These are phyloP conservation scores for Barnettozyma hawaiiensis DNA, from an alignment of 1,139 yeast genomes.

Conservation along the genomic window DNA sequence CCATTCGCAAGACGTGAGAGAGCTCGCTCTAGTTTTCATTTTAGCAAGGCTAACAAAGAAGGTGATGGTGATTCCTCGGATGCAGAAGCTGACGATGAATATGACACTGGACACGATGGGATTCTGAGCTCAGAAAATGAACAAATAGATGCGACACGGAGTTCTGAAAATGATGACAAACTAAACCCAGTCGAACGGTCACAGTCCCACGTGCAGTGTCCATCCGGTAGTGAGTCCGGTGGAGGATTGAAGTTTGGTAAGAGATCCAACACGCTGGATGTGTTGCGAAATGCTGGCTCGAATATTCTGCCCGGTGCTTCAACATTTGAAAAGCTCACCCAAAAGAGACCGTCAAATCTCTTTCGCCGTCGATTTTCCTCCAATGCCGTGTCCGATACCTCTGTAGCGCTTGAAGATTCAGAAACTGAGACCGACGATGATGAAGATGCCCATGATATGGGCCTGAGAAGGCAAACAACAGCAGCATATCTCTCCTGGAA, in stretches of 20 bases:
- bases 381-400: constrained; percentile 19
- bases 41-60: background rate
- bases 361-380: constrained; percentile 24
- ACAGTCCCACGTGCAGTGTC: constrained; percentile 34
- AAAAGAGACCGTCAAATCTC: constrained; percentile 23
- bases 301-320: constrained; percentile 35
- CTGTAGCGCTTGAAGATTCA: constrained; percentile 17
- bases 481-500: constrained; percentile 77
- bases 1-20: constrained; percentile 9
- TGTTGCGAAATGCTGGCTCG: constrained; percentile 25
- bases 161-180: constrained; percentile 22
- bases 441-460: constrained; percentile 15
- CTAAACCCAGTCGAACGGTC: constrained; percentile 25
- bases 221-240: constrained; percentile 36
- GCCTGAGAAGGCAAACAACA: constrained; percentile 36
- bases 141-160: constrained; percentile 22
- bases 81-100: constrained; percentile 10
- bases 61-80: constrained; percentile 4
- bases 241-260: constrained; percentile 34
- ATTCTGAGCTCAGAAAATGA: background rate
- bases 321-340: constrained; percentile 39
- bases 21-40: constrained; percentile 12
- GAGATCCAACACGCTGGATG: constrained; percentile 46
- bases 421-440: constrained; percentile 26
- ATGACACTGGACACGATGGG: constrained; percentile 13